These are phyloP conservation scores for Russula sp. DNA, from an alignment of 768 basidiomycete species.

Conservation along the genomic window DNA sequence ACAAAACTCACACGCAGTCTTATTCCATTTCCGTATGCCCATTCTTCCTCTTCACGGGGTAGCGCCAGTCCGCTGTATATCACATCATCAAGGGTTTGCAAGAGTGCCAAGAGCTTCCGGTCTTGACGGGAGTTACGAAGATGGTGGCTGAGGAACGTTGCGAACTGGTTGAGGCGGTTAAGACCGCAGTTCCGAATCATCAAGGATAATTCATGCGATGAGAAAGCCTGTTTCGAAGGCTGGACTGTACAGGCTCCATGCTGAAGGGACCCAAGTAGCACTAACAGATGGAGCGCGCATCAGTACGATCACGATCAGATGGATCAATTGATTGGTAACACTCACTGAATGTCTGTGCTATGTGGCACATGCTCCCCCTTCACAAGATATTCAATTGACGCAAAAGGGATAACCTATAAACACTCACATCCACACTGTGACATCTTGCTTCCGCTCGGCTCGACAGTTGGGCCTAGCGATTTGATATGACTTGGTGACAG, in stretches of 20 bases:
- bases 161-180: slow-evolving; percentile 73
- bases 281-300: slow-evolving; percentile 33
- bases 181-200: slow-evolving; percentile 64
- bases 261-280: slow-evolving; percentile 66
- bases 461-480: slow-evolving; percentile 39
- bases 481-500: slow-evolving; percentile 53
- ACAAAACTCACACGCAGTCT: slow-evolving; percentile 48
- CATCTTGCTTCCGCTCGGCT: slow-evolving; percentile 52
- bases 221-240: slow-evolving; percentile 58
- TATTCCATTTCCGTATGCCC: slow-evolving; percentile 59
- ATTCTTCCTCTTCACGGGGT: slow-evolving; percentile 62
- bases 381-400: slow-evolving; percentile 31
- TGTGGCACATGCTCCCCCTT: slow-evolving; percentile 84
- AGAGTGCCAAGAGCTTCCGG: slow-evolving; percentile 52
- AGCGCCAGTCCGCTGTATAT: slow-evolving; percentile 62
- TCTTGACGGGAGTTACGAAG: slow-evolving; percentile 54
- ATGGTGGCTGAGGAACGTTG: slow-evolving; percentile 59
- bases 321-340: slow-evolving; percentile 23
- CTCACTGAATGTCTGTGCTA: slow-evolving; percentile 71
- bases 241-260: slow-evolving; percentile 70
- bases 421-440: slow-evolving; percentile 67
- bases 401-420: slow-evolving; percentile 19
- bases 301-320: slow-evolving; percentile 29
- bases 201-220: slow-evolving; percentile 60
- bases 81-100: slow-evolving; percentile 55